Percentiles rank a stretch among this genome's conserved stretches.
phyloP scores from a whole-genome alignment of 2,329 filamentous ascomycete species.

The Stagonosporopsis vannaccii region DNA sequence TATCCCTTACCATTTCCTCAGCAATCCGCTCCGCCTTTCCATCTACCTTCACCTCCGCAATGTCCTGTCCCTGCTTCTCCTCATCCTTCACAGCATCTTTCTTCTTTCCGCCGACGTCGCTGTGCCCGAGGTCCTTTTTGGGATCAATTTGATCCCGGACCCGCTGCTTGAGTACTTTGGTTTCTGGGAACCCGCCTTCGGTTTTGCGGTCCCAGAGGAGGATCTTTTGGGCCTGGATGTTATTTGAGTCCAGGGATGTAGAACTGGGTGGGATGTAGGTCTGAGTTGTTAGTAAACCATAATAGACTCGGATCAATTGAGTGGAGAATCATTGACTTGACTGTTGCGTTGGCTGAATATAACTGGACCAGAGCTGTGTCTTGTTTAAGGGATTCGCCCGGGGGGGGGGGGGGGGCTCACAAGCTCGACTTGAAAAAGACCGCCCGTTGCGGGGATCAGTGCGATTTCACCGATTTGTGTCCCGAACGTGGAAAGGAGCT shows the following conservation, averaged over 20 bases:
- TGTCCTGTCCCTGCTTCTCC: background rate
- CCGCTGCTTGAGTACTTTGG: constrained; percentile 85
- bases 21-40: background rate
- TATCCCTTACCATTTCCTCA: constrained; percentile 7
- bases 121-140: constrained; percentile 77
- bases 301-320: background rate
- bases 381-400: background rate
- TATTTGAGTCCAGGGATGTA: constrained; percentile 3
- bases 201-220: constrained; percentile 86
- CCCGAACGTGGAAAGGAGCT: constrained; percentile 91
- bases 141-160: constrained; percentile 86
- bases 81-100: constrained; percentile 28
- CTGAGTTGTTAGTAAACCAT: constrained; percentile 17
- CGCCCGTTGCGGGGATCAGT: constrained; percentile 83
- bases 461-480: constrained; percentile 85
- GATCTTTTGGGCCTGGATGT: constrained; percentile 54
- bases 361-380: background rate
- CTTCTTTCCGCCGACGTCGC: constrained; percentile 53
- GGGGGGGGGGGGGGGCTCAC: constrained; percentile 18
- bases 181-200: constrained; percentile 89
- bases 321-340: background rate
- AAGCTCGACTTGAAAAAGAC: constrained; percentile 80
- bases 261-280: constrained; percentile 31
- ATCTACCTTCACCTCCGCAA: constrained; percentile 5
- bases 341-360: background rate